Conservation (phyloP, 169 alveolate species). For the Gregarina niphandrodes region DNA sequence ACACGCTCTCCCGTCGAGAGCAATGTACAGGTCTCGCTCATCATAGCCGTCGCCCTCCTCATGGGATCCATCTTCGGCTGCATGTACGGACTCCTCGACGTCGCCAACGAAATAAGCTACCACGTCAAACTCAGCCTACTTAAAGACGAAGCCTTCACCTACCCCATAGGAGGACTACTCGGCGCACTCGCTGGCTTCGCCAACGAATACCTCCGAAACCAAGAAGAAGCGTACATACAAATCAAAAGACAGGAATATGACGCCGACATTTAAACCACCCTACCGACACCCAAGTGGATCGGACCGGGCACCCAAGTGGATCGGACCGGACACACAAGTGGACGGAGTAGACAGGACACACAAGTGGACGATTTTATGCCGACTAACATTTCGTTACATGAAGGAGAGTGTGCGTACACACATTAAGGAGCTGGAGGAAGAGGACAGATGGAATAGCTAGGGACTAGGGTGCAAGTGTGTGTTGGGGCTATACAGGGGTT, state of each 20-base stretch:
- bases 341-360: too few relatives aligned
- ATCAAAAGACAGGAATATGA: conserved; percentile 41
- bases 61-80: conserved; percentile 79
- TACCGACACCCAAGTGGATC: too few relatives aligned
- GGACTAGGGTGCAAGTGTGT: too few relatives aligned
- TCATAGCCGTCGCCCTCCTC: conserved; percentile 47
- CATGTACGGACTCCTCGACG: conserved; percentile 71
- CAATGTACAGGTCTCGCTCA: conserved; percentile 52
- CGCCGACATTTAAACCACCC: conserved; percentile 36
- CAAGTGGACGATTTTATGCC: too few relatives aligned
- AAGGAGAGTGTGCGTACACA: too few relatives aligned
- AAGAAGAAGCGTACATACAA: conserved; percentile 30
- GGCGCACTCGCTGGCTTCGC: conserved; percentile 45
- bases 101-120: conserved; percentile 48
- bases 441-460: too few relatives aligned
- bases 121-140: conserved; percentile 60
- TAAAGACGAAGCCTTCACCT: conserved; percentile 44
- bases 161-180: conserved; percentile 64
- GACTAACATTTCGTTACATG: too few relatives aligned
- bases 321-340: too few relatives aligned
- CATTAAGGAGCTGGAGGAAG: too few relatives aligned
- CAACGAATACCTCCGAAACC: conserved; percentile 39
- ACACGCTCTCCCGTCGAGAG: conserved; percentile 64
- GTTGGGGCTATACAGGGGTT: too few relatives aligned
- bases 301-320: too few relatives aligned